Evolutionary conservation across 1,139 yeast species (phyloP), one percentile per base, ranked within the genome.

Genomic region (Pichia sp.): DNA sequence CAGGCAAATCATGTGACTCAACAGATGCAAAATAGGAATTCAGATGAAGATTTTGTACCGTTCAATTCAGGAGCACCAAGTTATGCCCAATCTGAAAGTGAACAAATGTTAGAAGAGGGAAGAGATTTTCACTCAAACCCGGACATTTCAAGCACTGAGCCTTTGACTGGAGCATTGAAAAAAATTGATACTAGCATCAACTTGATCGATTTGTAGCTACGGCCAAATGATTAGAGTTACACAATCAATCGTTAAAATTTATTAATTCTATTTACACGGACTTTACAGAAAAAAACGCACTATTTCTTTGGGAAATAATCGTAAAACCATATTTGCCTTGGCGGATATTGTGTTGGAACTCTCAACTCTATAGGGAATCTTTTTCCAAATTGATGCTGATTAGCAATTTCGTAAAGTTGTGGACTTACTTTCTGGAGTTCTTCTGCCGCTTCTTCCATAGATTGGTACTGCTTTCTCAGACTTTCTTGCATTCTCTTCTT

Each of bases 281-380:
- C 17, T 15, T 23, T 17, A 14, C 9, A 6, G 15, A 6, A 14
- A 18, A 14, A 6, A 26, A 2, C 15, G 3, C 15, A 22, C 14
- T 25, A 30, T 11, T 21, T 32, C 28, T 47, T 43, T 28, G 64
- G 61, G 30, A 47, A 56, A 54, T 67, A 84, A 51, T 80, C 77
- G 56, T 77, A 74, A 44, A 79, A 77, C 96, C 97, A 89, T 23
- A 85, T 71, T 48, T 74, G 72, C 55, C 76, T 78, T 31, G 97
- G 83, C n/a, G 98, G 98, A 48, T 69, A 85, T 43, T 88, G 94
- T 1, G 95, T 84, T 26, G 98, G 97, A 5, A 84, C 77, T 58
- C 94, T 75, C 66, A 86, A 62, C 55, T 89, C 96, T 55, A 81
- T 60, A 8, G 93, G 91, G 58, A 79, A 83, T 53, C 78, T 67